Conservation (phyloP, 1,284 basidiomycete genomes). For the Ganoderma lingzhi region DNA sequence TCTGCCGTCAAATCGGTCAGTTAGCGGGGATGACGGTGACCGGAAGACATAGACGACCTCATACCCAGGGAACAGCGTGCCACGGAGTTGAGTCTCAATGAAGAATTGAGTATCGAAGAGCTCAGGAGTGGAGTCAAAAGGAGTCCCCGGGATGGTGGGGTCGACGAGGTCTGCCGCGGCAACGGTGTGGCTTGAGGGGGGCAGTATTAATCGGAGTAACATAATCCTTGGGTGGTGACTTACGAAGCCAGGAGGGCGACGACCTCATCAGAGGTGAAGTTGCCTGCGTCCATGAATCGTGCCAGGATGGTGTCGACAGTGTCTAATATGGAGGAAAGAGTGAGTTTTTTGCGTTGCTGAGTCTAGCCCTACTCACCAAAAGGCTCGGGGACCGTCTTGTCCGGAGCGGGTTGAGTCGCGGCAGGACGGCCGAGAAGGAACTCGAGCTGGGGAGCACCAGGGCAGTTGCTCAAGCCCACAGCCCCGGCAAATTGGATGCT, state of each 20-base stretch:
- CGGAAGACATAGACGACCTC: neutral
- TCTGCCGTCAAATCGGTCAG: slow-evolving; percentile 30
- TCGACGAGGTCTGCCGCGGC: slow-evolving; percentile 43
- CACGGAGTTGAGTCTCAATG: slow-evolving; percentile 46
- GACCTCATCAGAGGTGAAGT: slow-evolving; percentile 43
- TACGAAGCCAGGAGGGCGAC: slow-evolving; percentile 48
- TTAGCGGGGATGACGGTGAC: neutral
- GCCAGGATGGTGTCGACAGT: slow-evolving; percentile 48
- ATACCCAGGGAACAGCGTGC: slow-evolving; percentile 43
- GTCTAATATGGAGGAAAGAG: slow-evolving; percentile 22
- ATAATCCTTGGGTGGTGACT: neutral
- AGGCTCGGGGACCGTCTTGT: slow-evolving; percentile 47
- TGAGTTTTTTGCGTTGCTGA: neutral
- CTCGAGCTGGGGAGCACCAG: slow-evolving; percentile 48
- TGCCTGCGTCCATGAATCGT: slow-evolving; percentile 47
- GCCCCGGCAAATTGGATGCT: slow-evolving; percentile 51
- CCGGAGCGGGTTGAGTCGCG: slow-evolving; percentile 40
- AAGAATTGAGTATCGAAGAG: slow-evolving; percentile 49
- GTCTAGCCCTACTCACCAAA: slow-evolving; percentile 23
- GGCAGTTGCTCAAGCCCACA: slow-evolving; percentile 50
- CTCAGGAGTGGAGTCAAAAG: slow-evolving; percentile 49
- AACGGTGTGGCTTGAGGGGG: slow-evolving; percentile 40
- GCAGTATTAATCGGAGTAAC: neutral
- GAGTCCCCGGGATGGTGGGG: slow-evolving; percentile 40
- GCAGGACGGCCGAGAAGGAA: slow-evolving; percentile 44